Percentiles rank a stretch among this genome's conserved stretches.
Conservation (phyloP, 306 rosid species). For the Glycyrrhiza uralensis region DNA sequence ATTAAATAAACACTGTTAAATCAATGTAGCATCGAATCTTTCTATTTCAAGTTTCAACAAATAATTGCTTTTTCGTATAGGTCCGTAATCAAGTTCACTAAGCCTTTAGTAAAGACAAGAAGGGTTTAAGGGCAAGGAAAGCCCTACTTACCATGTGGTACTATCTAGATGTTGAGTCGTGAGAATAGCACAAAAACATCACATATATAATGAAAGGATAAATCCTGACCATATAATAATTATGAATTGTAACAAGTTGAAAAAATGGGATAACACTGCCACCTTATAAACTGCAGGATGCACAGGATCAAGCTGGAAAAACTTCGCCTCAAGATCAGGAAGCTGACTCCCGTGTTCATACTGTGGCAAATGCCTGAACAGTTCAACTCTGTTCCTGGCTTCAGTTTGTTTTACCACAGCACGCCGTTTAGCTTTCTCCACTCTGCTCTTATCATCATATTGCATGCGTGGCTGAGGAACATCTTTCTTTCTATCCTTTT, state of each 20-base stretch:
- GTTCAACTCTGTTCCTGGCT: slow-evolving; percentile 49
- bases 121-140: background rate
- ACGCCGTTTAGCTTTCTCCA: slow-evolving; percentile 48
- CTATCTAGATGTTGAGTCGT: background rate
- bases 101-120: background rate
- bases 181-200: slow-evolving; percentile 6
- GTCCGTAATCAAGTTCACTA: background rate
- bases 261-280: background rate
- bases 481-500: slow-evolving; percentile 51
- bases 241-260: background rate
- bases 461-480: slow-evolving; percentile 53
- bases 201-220: background rate
- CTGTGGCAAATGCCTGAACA: slow-evolving; percentile 54
- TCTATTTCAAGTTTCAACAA: background rate
- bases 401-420: slow-evolving; percentile 49
- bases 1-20: background rate
- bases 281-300: slow-evolving; percentile 53
- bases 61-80: background rate
- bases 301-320: slow-evolving; percentile 46
- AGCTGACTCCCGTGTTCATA: slow-evolving; percentile 54
- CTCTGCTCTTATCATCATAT: slow-evolving; percentile 47
- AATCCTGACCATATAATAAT: background rate
- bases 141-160: background rate
- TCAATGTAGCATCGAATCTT: background rate
- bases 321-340: slow-evolving; percentile 44